Conservation (phyloP, 2,329 filamentous ascomycete species). For the Ophiostoma triangulosporum region DNA sequence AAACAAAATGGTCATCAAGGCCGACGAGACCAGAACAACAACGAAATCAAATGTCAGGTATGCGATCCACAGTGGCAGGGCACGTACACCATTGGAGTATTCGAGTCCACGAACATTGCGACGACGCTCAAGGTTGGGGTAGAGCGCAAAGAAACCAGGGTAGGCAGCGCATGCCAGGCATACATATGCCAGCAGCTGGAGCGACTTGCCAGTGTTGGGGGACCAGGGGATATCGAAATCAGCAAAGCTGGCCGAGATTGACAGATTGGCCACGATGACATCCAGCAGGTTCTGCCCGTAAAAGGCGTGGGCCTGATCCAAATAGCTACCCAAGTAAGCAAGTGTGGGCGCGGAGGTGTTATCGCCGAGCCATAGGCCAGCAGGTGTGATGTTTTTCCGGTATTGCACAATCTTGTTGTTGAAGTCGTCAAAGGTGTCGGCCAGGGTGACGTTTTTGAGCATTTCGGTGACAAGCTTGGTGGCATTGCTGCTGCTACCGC, state of each 20-base stretch:
- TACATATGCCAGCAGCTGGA: conserved; percentile 74
- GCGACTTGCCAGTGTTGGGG: conserved; percentile 53
- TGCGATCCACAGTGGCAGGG: conserved; percentile 71
- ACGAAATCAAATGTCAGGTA: conserved; percentile 71
- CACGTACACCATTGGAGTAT: conserved; percentile 81
- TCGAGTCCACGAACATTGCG: conserved; percentile 70
- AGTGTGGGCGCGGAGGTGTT: conserved; percentile 46
- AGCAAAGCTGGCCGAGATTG: conserved; percentile 59
- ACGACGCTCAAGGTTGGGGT: conserved; percentile 73
- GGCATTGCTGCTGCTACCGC: not conserved
- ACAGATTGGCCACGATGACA: conserved; percentile 50
- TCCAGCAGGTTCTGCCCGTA: conserved; percentile 53
- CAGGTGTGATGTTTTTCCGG: conserved; percentile 57
- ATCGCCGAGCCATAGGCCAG: conserved; percentile 66
- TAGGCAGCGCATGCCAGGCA: conserved; percentile 64
- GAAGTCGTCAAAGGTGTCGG: conserved; percentile 56
- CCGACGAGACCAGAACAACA: conserved; percentile 54
- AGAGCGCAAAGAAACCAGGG: conserved; percentile 77
- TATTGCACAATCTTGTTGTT: conserved; percentile 47
- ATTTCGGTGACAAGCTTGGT: conserved; percentile 2
- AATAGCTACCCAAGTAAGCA: conserved; percentile 54
- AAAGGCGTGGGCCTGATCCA: conserved; percentile 41
- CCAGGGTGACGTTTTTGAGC: conserved; percentile 29
- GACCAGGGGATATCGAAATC: conserved; percentile 63
- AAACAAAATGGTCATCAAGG: conserved; percentile 56